Percentiles rank a stretch among this genome's conserved stretches.
These are phyloP conservation scores for Vitellaria paradoxa DNA, from an alignment of 179 eudicot genomes.

Conservation along the genomic window DNA sequence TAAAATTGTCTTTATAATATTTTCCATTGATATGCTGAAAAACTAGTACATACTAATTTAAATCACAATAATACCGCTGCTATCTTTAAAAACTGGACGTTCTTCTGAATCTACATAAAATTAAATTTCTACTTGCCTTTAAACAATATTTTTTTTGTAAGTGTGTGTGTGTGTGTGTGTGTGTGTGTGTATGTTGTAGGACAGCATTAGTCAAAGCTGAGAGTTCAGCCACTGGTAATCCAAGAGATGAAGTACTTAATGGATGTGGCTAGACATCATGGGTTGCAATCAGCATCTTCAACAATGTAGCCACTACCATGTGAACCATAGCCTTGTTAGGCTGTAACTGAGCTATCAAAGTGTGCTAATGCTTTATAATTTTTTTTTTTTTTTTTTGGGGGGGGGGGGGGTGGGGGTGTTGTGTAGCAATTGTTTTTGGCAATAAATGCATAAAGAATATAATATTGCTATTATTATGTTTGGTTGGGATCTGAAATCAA, in stretches of 20 bases:
- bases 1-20: no score
- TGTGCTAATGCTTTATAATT: not conserved
- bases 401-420: no score
- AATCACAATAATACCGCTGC: not conserved
- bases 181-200: not conserved
- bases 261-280: no score
- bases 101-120: no score
- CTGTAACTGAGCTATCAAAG: not conserved
- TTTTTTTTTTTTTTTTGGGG: not conserved
- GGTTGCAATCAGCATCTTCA: no score
- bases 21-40: no score
- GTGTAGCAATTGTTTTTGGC: not conserved
- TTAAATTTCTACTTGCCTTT: not conserved
- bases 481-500: not conserved
- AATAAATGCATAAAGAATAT: not conserved
- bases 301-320: no score
- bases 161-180: not conserved
- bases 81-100: not conserved
- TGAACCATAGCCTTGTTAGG: no score
- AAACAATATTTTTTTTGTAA: not conserved
- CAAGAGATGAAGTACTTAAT: not conserved
- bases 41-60: not conserved
- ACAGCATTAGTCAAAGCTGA: not conserved
- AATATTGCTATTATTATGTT: not conserved
- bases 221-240: not conserved